phyloP scores from a whole-genome alignment of 129 eudicot species.

The Erigeron canadensis region DNA sequence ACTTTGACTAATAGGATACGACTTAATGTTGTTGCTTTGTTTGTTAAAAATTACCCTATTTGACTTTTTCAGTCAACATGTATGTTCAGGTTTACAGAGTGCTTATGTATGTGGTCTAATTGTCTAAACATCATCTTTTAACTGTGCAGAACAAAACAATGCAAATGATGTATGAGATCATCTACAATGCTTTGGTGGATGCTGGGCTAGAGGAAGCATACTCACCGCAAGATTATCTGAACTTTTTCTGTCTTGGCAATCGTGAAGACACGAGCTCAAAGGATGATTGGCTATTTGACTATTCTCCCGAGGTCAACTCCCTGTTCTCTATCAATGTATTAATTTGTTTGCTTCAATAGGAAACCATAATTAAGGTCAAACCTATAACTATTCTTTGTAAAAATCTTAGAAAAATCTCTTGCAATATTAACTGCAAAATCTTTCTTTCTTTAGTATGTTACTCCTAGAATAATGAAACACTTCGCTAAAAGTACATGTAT shows the following conservation, averaged over 20 bases:
- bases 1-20: not conserved
- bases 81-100: too few species aligned
- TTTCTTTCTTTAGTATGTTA: not conserved
- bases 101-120: not conserved
- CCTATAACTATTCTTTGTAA: slow-evolving; percentile 3
- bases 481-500: not conserved
- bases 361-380: not conserved
- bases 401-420: not conserved
- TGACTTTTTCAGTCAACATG: too few species aligned
- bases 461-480: too few species aligned
- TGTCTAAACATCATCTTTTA: not conserved
- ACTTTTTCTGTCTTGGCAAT: slow-evolving; percentile 88
- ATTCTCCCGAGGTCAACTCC: slow-evolving; percentile 70
- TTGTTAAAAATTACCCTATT: slow-evolving; percentile 6
- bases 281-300: slow-evolving; percentile 30
- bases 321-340: not conserved
- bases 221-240: slow-evolving; percentile 82
- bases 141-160: slow-evolving; percentile 76
- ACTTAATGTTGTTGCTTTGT: not conserved
- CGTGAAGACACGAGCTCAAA: slow-evolving; percentile 54
- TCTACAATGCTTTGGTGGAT: slow-evolving; percentile 74
- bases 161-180: slow-evolving; percentile 99
- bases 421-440: not conserved
- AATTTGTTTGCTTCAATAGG: not conserved
- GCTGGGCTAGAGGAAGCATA: slow-evolving; percentile 79